Evolutionary conservation across 2,329 filamentous ascomycete species (phyloP).

Genomic region (Epichloe sp.): DNA sequence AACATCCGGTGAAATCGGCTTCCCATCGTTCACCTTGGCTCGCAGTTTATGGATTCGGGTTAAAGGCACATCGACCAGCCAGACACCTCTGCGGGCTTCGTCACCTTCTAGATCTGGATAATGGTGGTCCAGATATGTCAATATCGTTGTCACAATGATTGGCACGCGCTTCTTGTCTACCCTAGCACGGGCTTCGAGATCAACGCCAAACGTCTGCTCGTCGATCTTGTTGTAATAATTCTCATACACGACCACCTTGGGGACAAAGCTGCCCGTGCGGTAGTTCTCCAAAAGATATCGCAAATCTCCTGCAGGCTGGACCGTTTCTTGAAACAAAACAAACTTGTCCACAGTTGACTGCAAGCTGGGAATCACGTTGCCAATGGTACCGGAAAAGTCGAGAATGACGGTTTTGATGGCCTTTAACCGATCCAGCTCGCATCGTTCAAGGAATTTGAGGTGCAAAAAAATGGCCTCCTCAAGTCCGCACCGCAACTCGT

Average conservation of each 20-base stretch:
- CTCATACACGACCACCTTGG: constrained; percentile 85
- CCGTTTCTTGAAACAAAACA: constrained; percentile 97
- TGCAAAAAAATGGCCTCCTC: constrained; percentile 91
- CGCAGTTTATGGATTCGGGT: constrained; percentile 75
- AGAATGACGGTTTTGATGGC: constrained; percentile 97
- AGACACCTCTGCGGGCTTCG: constrained; percentile 80
- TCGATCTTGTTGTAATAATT: constrained; percentile 99
- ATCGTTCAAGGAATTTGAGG: constrained; percentile 91
- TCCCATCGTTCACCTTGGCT: constrained; percentile 74
- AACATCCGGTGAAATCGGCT: constrained; percentile 59
- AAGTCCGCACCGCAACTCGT: constrained; percentile 83
- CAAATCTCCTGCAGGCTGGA: constrained; percentile 83
- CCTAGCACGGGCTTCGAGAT: constrained; percentile 86
- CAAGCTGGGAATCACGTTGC: constrained; percentile 92
- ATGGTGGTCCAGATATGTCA: constrained; percentile 91
- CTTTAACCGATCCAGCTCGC: constrained; percentile 89
- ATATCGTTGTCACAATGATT: constrained; percentile 76
- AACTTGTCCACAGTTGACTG: constrained; percentile 96
- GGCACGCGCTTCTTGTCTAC: constrained; percentile 94
- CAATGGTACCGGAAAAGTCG: constrained; percentile 93
- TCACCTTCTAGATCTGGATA: constrained; percentile 97
- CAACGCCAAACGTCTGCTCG: constrained; percentile 94
- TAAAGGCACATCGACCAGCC: constrained; percentile 86
- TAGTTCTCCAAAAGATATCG: constrained; percentile 95
- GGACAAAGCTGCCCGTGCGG: constrained; percentile 82